Base-by-base conservation (phyloP, 106 monocot species). In the Allium sativum region DNA sequence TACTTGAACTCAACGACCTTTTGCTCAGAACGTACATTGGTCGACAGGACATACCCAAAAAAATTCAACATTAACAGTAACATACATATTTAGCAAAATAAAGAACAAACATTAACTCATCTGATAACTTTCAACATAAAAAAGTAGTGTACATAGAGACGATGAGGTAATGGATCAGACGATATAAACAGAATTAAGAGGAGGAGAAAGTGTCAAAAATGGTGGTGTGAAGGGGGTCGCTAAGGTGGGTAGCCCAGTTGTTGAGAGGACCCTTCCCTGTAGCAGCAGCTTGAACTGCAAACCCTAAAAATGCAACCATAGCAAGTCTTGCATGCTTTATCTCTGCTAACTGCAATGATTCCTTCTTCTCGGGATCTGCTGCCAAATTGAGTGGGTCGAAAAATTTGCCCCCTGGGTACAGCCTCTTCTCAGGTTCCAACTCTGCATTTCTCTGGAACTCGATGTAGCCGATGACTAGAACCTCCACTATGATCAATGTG, bases 301-400 rank as follows among this genome's bases (percentile, higher is more conserved):
- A 94, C 54, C 94, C 94, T 10, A 94, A 59, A 74, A 90, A 89
- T 15, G 18, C 94, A 2, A 94, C 81, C 94, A 94, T 94, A 44
- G 94, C 94, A n/a, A 94, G 89, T 61, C 94, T 76, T 46, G 94
- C 94, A 61, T 94, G 94, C 79, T 94, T 94, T 73, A 94, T 89
- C 80, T 94, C 94, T 2, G 94, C 94, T 48, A 89, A 54, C 70
- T 94, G 94, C 14, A 94, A 64, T 7, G 74, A 76, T 7, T 15
- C 83, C 79, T 77, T 89, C 78, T 94, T 94, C 81, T 94, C 94
- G 1, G 94, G 94, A 68, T 94, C 94, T 0, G 89, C 21, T 0
- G 94, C 94, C 7, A 94, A 78, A 46, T 83, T 83, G 40, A 94
- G 83, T 14, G 94, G 94, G 62, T 94, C 94, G 65, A 94, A 94